Evolutionary conservation across 23 red algal genomes (phyloP), one percentile per base, ranked within the genome.

Genomic region (Cyanidioschyzon merolae): DNA sequence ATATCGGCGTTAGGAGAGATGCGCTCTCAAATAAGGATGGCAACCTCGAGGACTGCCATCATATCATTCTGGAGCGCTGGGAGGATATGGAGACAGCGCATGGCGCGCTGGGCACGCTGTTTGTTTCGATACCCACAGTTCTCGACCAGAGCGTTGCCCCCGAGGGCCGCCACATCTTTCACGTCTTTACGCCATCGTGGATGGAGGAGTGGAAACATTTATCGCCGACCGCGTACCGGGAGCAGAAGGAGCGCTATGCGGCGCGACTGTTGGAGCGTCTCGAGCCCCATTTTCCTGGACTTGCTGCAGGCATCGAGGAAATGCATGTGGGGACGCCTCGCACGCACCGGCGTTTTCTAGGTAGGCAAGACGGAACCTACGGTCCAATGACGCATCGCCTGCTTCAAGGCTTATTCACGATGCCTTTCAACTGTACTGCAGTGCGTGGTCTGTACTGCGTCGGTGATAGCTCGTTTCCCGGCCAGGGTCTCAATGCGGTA

Each of bases 111-210:
- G 91, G 91, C 2, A 90, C 91, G 1, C 59, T 96, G 25, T 96
- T 96, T 80, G 41, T 96, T 25, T 96, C 91, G 39, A 88, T 96
- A 68, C 91, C 91, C 38, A 96, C 91, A n/a, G 82, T 96, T n/a
- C 77, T 96, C 37, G 91, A 96, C 77, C 74, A 83, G 57, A 78
- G 86, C 1, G 36, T 96, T n/a, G 91, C 91, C 2, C 91, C 91
- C 30, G 76, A 63, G 38, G 87, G 87, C 1, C 78, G 77, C 76
- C 91, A 96, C 41, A 96, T 96, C 37, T 96, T 96, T 76, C 91
- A 96, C 71, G 83, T 96, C 2, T 96, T 96, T 50, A 96, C 91
- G 34, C 87, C 91, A 51, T 87, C 83, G 74, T 87, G 85, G 83
- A 83, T 96, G 58, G 50, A 74, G 50, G 91, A 96, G 57, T 96